Conservation (phyloP, 768 basidiomycete species). For the Neoboletus brunneissimus region DNA sequence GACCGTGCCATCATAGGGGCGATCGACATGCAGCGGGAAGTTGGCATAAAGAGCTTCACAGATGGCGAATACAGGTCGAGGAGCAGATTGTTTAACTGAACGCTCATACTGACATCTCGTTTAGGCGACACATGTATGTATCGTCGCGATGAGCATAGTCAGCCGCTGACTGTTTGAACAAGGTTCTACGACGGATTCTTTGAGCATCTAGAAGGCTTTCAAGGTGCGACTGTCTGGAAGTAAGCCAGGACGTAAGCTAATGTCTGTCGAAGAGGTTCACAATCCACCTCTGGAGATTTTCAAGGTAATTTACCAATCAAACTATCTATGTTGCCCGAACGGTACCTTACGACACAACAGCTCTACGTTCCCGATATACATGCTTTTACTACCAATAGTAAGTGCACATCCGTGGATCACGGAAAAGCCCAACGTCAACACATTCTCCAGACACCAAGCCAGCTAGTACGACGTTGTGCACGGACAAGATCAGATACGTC, state of each 20-base stretch:
- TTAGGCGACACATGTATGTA: slow-evolving; percentile 27
- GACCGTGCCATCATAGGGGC: slow-evolving; percentile 38
- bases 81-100: slow-evolving; percentile 10
- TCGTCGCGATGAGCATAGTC: background rate
- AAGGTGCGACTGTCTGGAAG: slow-evolving; percentile 14
- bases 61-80: slow-evolving; percentile 41
- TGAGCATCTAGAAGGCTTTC: slow-evolving; percentile 25
- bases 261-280: slow-evolving; percentile 13
- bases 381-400: slow-evolving; percentile 22
- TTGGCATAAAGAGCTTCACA: slow-evolving; percentile 41
- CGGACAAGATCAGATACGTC: slow-evolving; percentile 63
- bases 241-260: background rate
- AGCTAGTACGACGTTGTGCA: slow-evolving; percentile 22
- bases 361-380: slow-evolving; percentile 27
- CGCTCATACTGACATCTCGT: background rate
- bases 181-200: slow-evolving; percentile 33
- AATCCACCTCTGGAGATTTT: slow-evolving; percentile 27
- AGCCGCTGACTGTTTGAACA: background rate
- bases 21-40: slow-evolving; percentile 38
- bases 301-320: slow-evolving; percentile 12
- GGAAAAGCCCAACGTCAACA: background rate
- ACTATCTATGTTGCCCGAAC: no score
- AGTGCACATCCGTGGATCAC: background rate
- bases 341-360: slow-evolving; percentile 7
- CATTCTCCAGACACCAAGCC: slow-evolving; percentile 19